phyloP scores from a whole-genome alignment of 164 flowering plant genomes.

The Vitis cinerea region DNA sequence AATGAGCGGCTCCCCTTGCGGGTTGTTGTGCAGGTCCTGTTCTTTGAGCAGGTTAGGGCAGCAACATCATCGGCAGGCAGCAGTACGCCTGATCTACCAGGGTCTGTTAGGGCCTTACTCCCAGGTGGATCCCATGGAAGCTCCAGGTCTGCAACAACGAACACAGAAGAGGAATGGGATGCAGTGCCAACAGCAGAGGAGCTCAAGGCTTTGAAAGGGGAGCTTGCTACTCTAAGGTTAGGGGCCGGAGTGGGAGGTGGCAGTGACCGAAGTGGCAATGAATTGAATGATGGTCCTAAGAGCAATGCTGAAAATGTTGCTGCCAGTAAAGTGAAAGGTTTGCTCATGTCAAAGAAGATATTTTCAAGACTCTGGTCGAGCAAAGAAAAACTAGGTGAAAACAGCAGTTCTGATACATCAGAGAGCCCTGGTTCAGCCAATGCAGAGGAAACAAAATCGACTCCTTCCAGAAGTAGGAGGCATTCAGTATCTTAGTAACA shows the following conservation, averaged over 20 bases:
- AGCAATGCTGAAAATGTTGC: constrained; percentile 35
- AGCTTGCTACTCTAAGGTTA: constrained; percentile 48
- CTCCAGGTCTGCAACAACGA: constrained; percentile 67
- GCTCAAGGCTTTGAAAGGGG: constrained; percentile 61
- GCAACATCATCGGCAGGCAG: constrained; percentile 40
- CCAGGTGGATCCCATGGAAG: constrained; percentile 65
- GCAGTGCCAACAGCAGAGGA: constrained; percentile 54
- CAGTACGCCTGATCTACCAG: constrained; percentile 42
- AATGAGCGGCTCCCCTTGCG: constrained; percentile 81
- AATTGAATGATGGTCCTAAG: constrained; percentile 11
- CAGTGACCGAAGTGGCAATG: constrained; percentile 6
- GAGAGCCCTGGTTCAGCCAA: constrained; percentile 58
- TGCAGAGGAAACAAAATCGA: constrained; percentile 53
- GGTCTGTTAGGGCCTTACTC: constrained; percentile 32
- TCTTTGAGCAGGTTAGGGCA: constrained; percentile 66
- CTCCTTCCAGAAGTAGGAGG: constrained; percentile 59
- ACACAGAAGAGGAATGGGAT: constrained; percentile 81
- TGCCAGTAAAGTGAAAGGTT: constrained; percentile 44
- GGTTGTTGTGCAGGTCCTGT: constrained; percentile 76
- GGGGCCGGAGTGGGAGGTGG: constrained; percentile 14
- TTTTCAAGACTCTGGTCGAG: constrained; percentile 58
- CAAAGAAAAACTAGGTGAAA: constrained; percentile 51
- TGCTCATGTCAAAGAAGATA: constrained; percentile 50
- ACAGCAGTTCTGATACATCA: constrained; percentile 70
- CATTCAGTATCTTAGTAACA: constrained; percentile 35